These are phyloP conservation scores for Tetracentron sinense DNA, from an alignment of 164 flowering plant genomes.

Conservation along the genomic window DNA sequence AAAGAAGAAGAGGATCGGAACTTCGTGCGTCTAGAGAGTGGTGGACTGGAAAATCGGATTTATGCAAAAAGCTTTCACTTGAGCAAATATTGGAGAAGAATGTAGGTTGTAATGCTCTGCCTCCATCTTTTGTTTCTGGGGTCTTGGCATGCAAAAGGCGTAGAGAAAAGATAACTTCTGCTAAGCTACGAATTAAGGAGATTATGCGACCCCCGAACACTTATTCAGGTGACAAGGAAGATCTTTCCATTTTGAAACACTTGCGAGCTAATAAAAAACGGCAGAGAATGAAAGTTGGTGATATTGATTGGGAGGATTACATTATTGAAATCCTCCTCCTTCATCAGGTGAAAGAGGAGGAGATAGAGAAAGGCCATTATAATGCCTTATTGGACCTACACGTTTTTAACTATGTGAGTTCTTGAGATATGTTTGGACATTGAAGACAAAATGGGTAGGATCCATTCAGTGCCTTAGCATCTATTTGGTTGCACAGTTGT, in stretches of 20 bases:
- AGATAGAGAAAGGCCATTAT: conserved; percentile 81
- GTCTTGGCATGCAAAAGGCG: conserved; percentile 40
- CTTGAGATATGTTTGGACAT: background rate
- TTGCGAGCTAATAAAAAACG: conserved; percentile 19
- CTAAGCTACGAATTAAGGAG: conserved; percentile 54
- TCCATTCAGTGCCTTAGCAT: no score
- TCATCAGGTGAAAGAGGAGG: conserved; percentile 70
- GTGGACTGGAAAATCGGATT: conserved; percentile 63
- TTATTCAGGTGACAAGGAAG: conserved; percentile 10
- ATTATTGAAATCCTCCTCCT: conserved; percentile 80
- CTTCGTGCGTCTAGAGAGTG: conserved; percentile 28
- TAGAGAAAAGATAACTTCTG: conserved; percentile 63
- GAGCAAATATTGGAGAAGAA: conserved; percentile 52
- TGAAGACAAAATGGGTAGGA: background rate
- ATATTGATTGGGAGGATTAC: conserved; percentile 77
- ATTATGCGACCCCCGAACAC: conserved; percentile 37
- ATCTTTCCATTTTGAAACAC: conserved; percentile 6
- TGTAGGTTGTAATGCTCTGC: conserved; percentile 58
- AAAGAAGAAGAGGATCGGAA: conserved; percentile 19
- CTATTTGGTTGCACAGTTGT: no score
- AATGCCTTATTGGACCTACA: conserved; percentile 57
- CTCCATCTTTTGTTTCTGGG: conserved; percentile 69
- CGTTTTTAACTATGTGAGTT: conserved; percentile 39
- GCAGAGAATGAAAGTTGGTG: conserved; percentile 14
- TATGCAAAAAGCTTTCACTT: conserved; percentile 50